A percentile compares a stretch with the other conserved stretches of the same genome.
These are phyloP conservation scores for Capronia americana DNA, from an alignment of 2,329 filamentous ascomycete genomes.

Conservation along the genomic window DNA sequence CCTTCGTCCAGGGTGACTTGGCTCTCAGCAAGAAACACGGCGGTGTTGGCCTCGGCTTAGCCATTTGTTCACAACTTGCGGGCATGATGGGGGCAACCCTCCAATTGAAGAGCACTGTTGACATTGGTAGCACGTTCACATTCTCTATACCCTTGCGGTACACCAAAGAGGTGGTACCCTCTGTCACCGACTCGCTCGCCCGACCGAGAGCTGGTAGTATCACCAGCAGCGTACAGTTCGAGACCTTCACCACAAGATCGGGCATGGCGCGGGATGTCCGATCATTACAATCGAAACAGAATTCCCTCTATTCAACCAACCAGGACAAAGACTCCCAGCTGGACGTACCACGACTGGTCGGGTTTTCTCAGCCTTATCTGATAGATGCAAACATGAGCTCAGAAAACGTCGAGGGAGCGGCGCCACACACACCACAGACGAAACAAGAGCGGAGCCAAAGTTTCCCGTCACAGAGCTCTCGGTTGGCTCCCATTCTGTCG, in stretches of 20 bases:
- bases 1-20: conserved; percentile 87
- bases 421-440: neutral
- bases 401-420: conserved; percentile 13
- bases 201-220: conserved; percentile 21
- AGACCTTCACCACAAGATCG: conserved; percentile 24
- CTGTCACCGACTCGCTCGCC: conserved; percentile 30
- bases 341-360: conserved; percentile 71
- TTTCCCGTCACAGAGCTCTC: neutral
- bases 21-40: conserved; percentile 87
- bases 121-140: conserved; percentile 78
- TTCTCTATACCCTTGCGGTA: conserved; percentile 82
- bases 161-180: conserved; percentile 67
- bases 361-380: conserved; percentile 74
- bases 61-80: conserved; percentile 85
- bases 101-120: conserved; percentile 70
- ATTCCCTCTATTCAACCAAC: conserved; percentile 18
- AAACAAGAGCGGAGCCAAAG: conserved; percentile 12
- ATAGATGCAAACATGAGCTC: conserved; percentile 16
- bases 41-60: conserved; percentile 83
- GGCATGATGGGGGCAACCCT: conserved; percentile 85
- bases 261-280: conserved; percentile 17
- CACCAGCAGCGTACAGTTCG: conserved; percentile 25
- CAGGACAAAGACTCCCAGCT: conserved; percentile 48
- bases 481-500: conserved; percentile 20
- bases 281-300: conserved; percentile 16